Evolutionary conservation across 1,284 basidiomycete species (phyloP), one percentile per base, ranked within the genome.

Genomic region (Ceratobasidium sp.): DNA sequence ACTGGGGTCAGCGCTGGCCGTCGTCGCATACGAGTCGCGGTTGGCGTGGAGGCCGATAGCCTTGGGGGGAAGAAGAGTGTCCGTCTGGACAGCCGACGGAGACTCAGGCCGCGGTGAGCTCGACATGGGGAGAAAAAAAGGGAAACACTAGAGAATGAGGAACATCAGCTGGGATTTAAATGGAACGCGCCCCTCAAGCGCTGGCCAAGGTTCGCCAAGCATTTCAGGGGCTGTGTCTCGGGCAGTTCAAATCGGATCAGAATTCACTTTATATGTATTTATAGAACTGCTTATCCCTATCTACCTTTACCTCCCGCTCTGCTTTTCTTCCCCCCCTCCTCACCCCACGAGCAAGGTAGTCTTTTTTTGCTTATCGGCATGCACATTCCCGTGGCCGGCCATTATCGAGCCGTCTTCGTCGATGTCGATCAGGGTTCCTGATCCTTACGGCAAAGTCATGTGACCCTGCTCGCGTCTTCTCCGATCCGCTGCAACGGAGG

Each of bases 11-110:
- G 66, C 44, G 44, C 59, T 75, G 33, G 66, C 47, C 1, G 74
- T 54, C 7, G 64, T 65, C 7, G 53, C 56, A n/a, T 71, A 41
- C 36, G 74, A 74, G 56, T 76, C 76, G 48, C 76, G 63, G 73
- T 73, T 27, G n/a, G 53, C 27, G 36, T 60, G n/a, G 44, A 64
- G 62, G 27, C 66, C 48, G 36, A 74, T 47, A 44, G 74, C 36
- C 57, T 60, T 50, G 66, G 75, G 62, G 54, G 69, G 74, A n/a
- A 72, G 29, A 51, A 76, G 56, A 17, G 54, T 72, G 56, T 72
- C 67, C 9, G 41, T 72, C 51, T 59, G 56, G 24, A 29, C 36
- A 54, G 67, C 66, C 54, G 66, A 69, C 50, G 66, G 66, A 41
- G 66, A 56, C 53, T 69, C 66, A 54, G 66, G 66, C 66, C 66